phyloP scores from a whole-genome alignment of 192 early-diverging fungal species.

The Helicostylum pulchrum region DNA sequence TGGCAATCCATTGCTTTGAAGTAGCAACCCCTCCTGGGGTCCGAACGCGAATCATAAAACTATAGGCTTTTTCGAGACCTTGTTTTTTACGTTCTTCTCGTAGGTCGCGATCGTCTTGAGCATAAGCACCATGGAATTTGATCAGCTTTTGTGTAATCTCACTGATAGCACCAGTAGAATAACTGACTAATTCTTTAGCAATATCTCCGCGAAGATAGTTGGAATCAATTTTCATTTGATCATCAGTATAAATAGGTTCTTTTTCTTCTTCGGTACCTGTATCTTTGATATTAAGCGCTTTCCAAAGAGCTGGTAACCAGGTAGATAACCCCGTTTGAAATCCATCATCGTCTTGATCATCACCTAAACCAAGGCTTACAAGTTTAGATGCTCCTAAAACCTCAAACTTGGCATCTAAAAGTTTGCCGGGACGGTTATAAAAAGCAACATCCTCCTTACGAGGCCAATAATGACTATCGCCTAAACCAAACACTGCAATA shows the following conservation, averaged over 20 bases:
- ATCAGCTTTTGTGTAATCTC: constrained; percentile 87
- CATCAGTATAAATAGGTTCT: constrained; percentile 72
- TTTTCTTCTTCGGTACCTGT: constrained; percentile 42
- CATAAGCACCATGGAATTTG: constrained; percentile 96
- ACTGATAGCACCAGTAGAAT: constrained; percentile 73
- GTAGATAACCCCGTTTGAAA: constrained; percentile 72
- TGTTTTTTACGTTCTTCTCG: constrained; percentile 77
- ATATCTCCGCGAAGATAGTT: constrained; percentile 93
- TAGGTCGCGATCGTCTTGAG: constrained; percentile 94
- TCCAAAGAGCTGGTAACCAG: constrained; percentile 82
- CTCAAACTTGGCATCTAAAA: constrained; percentile 76
- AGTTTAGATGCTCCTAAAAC: constrained; percentile 69
- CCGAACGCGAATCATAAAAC: constrained; percentile 94
- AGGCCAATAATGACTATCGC: constrained; percentile 97
- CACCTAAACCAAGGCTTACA: constrained; percentile 70
- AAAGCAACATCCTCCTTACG: constrained; percentile 82
- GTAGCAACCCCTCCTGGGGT: constrained; percentile 88
- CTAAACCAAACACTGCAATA: constrained; percentile 83
- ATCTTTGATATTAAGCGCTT: constrained; percentile 67
- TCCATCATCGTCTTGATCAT: constrained; percentile 94
- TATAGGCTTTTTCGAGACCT: constrained; percentile 89
- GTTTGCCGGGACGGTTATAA: constrained; percentile 88
- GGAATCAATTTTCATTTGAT: constrained; percentile 87
- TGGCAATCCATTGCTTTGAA: constrained; percentile 84
- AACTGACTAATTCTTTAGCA: constrained; percentile 74